phyloP scores from a whole-genome alignment of 352 stramenopile genomes.

The Globisporangium okanoganense region DNA sequence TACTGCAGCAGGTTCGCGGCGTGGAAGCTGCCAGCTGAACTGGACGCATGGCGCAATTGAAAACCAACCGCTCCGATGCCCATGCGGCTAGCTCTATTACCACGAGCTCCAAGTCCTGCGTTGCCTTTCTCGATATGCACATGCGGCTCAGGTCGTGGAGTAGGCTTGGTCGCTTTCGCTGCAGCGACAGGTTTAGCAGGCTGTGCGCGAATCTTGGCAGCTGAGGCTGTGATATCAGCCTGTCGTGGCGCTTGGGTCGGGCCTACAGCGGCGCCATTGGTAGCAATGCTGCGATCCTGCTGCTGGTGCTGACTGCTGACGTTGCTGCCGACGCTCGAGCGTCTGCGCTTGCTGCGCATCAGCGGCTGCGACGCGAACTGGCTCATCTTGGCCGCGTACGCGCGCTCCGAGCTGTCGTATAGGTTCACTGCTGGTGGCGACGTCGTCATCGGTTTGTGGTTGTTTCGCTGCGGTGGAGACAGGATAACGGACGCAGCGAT shows the following conservation, averaged over 20 bases:
- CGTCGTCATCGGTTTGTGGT: not conserved
- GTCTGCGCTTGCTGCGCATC: conserved; percentile 10
- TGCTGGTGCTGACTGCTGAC: not conserved
- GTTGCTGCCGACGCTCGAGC: conserved; percentile 10
- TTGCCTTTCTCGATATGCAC: too few species aligned
- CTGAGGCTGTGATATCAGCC: not conserved
- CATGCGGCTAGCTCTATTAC: not conserved
- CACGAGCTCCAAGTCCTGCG: not conserved
- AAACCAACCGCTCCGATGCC: conserved; percentile 21
- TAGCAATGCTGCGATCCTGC: not conserved
- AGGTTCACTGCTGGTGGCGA: conserved; percentile 7
- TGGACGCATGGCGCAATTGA: conserved; percentile 36
- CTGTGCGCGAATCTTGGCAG: not conserved
- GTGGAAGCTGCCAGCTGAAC: conserved; percentile 22
- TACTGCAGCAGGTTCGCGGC: conserved; percentile 48
- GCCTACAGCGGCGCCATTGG: not conserved
- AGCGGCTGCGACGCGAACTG: conserved; percentile 17
- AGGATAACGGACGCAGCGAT: not conserved
- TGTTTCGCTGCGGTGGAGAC: not conserved
- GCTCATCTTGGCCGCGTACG: conserved; percentile 8
- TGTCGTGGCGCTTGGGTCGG: not conserved
- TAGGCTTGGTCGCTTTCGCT: not conserved
- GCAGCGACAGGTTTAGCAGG: not conserved
- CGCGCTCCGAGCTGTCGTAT: conserved; percentile 14
- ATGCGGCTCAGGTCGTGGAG: not conserved